Evolutionary conservation across 1,139 yeast genomes (phyloP).

Genomic region (Yamadazyma epiphylla): DNA sequence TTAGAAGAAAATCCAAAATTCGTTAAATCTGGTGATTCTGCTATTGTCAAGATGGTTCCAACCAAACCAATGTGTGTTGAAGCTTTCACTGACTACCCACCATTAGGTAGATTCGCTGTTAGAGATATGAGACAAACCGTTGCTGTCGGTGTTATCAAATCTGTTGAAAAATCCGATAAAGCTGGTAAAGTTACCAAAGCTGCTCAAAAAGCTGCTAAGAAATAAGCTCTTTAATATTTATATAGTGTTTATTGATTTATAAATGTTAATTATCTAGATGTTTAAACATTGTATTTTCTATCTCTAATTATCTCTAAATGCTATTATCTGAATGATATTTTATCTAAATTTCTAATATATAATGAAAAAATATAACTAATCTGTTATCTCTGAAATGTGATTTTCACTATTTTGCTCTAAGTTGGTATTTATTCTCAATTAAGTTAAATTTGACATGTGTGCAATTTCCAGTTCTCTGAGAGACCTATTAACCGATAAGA

Average conservation of each 20-base stretch:
- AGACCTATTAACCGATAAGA: no score
- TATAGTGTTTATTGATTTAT: not conserved
- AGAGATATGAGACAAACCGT: conserved; percentile 99
- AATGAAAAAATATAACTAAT: no score
- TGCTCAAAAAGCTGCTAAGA: conserved; percentile 97
- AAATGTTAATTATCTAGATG: not conserved
- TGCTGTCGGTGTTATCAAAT: conserved; percentile 99
- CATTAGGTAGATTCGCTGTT: conserved; percentile 99
- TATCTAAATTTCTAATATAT: no score
- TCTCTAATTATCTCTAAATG: no score
- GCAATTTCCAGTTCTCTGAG: no score
- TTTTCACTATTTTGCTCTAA: no score
- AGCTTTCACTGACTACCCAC: conserved; percentile 96
- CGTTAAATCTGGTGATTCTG: conserved; percentile 55
- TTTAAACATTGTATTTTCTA: no score
- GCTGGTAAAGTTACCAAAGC: conserved; percentile 99
- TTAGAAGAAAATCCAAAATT: conserved; percentile 80
- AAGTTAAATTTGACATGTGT: no score
- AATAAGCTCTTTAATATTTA: conserved; percentile 49
- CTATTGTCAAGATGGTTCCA: conserved; percentile 74
- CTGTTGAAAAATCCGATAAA: conserved; percentile 92
- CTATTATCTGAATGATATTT: no score
- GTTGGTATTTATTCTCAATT: no score
- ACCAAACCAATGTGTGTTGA: conserved; percentile 98
- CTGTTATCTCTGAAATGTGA: no score